Conservation (phyloP, 768 basidiomycete species). For the Boletus pseudo-olivaceus region DNA sequence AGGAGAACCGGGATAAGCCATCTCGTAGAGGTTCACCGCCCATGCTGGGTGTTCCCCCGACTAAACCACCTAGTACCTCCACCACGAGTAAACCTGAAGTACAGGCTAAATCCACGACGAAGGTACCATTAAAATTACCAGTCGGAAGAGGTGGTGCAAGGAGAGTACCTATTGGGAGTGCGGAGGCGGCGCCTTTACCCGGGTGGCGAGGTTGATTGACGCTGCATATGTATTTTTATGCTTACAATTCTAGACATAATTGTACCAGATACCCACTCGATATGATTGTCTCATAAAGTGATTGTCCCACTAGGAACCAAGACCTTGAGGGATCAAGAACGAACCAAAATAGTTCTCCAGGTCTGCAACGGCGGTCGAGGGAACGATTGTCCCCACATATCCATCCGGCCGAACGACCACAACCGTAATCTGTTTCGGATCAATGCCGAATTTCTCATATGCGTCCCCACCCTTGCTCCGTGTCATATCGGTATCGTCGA, state of each 20-base stretch:
- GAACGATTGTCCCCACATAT: conserved; percentile 36
- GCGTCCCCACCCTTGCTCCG: conserved; percentile 30
- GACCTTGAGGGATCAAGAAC: conserved; percentile 36
- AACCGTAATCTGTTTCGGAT: conserved; percentile 25
- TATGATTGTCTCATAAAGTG: neutral
- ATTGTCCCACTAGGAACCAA: neutral
- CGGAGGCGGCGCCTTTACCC: conserved; percentile 53
- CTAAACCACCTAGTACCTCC: conserved; percentile 8
- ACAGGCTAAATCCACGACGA: conserved; percentile 6
- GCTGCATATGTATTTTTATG: conserved; percentile 6
- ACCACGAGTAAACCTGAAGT: conserved; percentile 13
- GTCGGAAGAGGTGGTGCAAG: conserved; percentile 49
- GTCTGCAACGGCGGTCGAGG: conserved; percentile 26
- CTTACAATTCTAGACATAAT: conserved; percentile 16
- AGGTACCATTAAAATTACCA: conserved; percentile 31
- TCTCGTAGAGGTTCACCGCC: conserved; percentile 25
- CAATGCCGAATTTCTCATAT: conserved; percentile 36
- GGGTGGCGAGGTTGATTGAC: conserved; percentile 46
- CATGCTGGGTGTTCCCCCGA: conserved; percentile 17
- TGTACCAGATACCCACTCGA: conserved; percentile 20
- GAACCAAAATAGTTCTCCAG: conserved; percentile 47
- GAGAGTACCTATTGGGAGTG: conserved; percentile 64
- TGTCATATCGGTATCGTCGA: conserved; percentile 36
- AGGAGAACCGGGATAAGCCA: conserved; percentile 37
- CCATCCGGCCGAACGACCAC: conserved; percentile 41